These are phyloP conservation scores for Pyrenopolyporus hunteri DNA, from an alignment of 495 filamentous ascomycete genomes.

Conservation along the genomic window DNA sequence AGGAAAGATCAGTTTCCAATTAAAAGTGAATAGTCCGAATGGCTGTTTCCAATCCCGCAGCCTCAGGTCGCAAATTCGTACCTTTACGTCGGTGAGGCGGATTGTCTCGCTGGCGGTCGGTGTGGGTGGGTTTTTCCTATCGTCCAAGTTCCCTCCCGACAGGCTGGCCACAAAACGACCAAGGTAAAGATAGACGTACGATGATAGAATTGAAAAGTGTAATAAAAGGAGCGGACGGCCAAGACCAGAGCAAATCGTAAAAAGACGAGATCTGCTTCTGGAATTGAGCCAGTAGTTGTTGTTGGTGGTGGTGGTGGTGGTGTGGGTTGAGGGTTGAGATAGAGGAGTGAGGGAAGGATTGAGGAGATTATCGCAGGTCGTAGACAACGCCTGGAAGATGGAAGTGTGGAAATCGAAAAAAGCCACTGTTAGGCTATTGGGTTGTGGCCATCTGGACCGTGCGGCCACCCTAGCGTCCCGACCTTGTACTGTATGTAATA, in stretches of 20 bases:
- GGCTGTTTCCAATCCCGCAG: neutral
- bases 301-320: constrained; percentile 23
- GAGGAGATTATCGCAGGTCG: constrained; percentile 34
- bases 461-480: neutral
- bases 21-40: neutral
- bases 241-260: constrained; percentile 57
- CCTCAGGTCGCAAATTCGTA: constrained; percentile 7
- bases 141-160: constrained; percentile 16
- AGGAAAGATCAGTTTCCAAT: constrained; percentile 13
- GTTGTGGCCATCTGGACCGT: constrained; percentile 31
- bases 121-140: constrained; percentile 9
- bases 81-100: constrained; percentile 20
- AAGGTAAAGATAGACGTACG: constrained; percentile 41
- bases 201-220: constrained; percentile 40
- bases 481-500: constrained; percentile 25
- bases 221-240: constrained; percentile 60
- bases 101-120: constrained; percentile 14
- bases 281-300: constrained; percentile 52
- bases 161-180: constrained; percentile 23
- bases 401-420: constrained; percentile 33
- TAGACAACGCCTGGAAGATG: constrained; percentile 31
- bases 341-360: constrained; percentile 48
- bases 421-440: constrained; percentile 35
- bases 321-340: constrained; percentile 20
- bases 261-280: constrained; percentile 50